Conservation (phyloP, 805 yeast genomes). For the Spathaspora arborariae region DNA sequence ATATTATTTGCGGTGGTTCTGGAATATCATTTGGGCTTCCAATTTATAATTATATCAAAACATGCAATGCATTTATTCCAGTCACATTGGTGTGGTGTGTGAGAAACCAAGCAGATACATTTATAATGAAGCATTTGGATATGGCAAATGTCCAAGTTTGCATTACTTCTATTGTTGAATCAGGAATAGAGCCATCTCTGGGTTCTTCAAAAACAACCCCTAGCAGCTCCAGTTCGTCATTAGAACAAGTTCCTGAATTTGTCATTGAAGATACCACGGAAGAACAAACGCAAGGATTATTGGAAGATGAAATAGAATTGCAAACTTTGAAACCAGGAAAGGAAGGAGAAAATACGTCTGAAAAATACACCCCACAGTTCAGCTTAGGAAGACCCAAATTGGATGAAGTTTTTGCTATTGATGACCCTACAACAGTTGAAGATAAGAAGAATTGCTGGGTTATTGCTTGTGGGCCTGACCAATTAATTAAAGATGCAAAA, state of each 20-base stretch:
- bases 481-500: slow-evolving; percentile 39
- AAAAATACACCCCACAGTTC: neutral
- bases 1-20: slow-evolving; percentile 67
- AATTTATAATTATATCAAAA: slow-evolving; percentile 38
- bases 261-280: slow-evolving; percentile 6
- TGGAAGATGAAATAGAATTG: slow-evolving; percentile 18
- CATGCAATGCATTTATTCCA: slow-evolving; percentile 15
- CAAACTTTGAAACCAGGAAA: slow-evolving; percentile 18
- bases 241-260: slow-evolving; percentile 2
- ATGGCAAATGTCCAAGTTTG: slow-evolving; percentile 34
- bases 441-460: slow-evolving; percentile 43
- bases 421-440: slow-evolving; percentile 24
- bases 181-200: neutral
- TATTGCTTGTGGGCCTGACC: slow-evolving; percentile 55
- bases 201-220: neutral
- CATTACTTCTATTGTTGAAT: slow-evolving; percentile 25
- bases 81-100: slow-evolving; percentile 55
- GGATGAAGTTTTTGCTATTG: slow-evolving; percentile 23
- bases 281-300: slow-evolving; percentile 19
- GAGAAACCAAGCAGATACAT: slow-evolving; percentile 43
- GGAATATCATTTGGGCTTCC: slow-evolving; percentile 67
- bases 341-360: slow-evolving; percentile 10
- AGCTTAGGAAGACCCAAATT: slow-evolving; percentile 42
- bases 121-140: slow-evolving; percentile 36
- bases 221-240: neutral